Conservation (phyloP, 345 rosid genomes). For the Eucalyptus marginata region DNA sequence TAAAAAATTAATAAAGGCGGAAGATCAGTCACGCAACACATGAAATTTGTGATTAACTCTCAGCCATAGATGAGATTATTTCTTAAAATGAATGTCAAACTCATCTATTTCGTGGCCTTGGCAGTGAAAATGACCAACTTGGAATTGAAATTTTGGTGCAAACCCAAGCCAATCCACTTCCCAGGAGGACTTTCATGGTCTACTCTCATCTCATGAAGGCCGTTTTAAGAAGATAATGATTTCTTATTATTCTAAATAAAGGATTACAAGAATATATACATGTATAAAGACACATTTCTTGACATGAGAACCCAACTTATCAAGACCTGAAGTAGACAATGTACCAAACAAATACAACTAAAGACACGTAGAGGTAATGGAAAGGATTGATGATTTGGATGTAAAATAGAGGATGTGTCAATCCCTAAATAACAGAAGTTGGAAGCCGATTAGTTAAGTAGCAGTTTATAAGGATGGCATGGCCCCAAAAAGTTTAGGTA, state of each 20-base stretch:
- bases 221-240: too few species aligned
- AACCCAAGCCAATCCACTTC: background rate
- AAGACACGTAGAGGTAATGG: too few species aligned
- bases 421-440: too few species aligned
- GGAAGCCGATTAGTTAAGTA: too few species aligned
- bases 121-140: background rate
- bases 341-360: too few species aligned
- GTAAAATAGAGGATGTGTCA: too few species aligned
- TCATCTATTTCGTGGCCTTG: background rate
- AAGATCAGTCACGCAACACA: background rate
- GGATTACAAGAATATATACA: background rate
- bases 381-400: too few species aligned
- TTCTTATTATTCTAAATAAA: background rate
- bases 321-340: too few species aligned
- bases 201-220: background rate
- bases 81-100: background rate
- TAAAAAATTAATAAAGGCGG: background rate
- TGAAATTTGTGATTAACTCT: background rate
- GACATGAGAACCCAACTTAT: too few species aligned
- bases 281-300: too few species aligned
- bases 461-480: accelerated
- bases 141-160: background rate
- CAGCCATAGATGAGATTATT: background rate
- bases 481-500: too few species aligned
- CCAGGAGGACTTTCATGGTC: background rate